Percentiles rank a stretch among this genome's conserved stretches.
These are phyloP conservation scores for Fimicolochytrium jonesii DNA, from an alignment of 192 early-diverging fungal species.

Conservation along the genomic window DNA sequence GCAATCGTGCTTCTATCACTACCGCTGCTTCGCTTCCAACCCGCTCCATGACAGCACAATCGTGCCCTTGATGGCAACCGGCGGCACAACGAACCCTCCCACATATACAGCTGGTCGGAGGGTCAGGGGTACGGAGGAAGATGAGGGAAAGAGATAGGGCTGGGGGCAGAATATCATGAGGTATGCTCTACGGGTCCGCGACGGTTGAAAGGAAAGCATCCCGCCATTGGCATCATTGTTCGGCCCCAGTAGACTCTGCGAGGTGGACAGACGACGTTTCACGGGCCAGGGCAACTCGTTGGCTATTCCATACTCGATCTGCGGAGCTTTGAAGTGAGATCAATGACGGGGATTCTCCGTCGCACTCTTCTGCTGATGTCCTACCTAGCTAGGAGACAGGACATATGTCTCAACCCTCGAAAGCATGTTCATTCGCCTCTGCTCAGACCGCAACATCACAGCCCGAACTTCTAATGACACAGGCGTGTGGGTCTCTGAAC, in stretches of 20 bases:
- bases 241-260: slow-evolving; percentile 60
- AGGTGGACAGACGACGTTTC: slow-evolving; percentile 94
- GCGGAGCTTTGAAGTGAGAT: slow-evolving; percentile 61
- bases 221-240: no score
- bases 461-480: slow-evolving; percentile 69
- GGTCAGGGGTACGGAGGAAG: slow-evolving; percentile 53
- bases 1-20: no score
- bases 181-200: no score
- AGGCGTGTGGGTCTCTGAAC: slow-evolving; percentile 81
- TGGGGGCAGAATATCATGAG: slow-evolving; percentile 73
- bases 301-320: slow-evolving; percentile 89
- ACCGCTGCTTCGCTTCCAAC: no score
- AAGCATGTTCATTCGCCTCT: slow-evolving; percentile 69
- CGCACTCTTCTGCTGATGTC: no score
- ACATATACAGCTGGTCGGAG: slow-evolving; percentile 90
- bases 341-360: no score
- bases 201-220: no score
- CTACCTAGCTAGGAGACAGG: slow-evolving; percentile 46
- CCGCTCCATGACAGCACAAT: no score
- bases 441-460: slow-evolving; percentile 57
- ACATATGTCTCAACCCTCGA: slow-evolving; percentile 81
- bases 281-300: slow-evolving; percentile 96
- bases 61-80: no score
- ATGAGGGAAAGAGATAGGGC: slow-evolving; percentile 39
- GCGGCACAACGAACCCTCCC: slow-evolving; percentile 57